Conservation (phyloP, 1,139 yeast species). For the Candida sanyaensis region DNA sequence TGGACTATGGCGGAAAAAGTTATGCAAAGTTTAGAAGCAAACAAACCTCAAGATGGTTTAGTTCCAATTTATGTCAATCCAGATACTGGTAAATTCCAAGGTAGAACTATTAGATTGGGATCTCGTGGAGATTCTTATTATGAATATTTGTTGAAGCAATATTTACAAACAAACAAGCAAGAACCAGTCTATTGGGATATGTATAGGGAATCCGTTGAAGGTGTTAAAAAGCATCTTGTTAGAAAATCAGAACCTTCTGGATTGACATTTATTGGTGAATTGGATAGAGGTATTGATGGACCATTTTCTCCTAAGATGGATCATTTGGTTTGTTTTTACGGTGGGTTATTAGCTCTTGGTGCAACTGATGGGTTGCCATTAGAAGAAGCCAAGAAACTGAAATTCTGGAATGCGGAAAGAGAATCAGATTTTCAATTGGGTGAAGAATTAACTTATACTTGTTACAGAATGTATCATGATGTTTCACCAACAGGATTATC, state of each 20-base stretch:
- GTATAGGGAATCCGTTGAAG: constrained; percentile 77
- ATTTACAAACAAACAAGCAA: constrained; percentile 68
- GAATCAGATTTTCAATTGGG: constrained; percentile 66
- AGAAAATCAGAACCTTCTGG: constrained; percentile 62
- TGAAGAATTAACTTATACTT: constrained; percentile 74
- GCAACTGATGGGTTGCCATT: constrained; percentile 72
- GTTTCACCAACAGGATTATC: constrained; percentile 71
- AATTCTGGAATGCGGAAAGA: constrained; percentile 37
- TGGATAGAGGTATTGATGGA: constrained; percentile 64
- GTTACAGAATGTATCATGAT: constrained; percentile 79
- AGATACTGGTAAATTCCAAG: constrained; percentile 69
- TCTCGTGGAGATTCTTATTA: constrained; percentile 94
- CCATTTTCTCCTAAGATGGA: constrained; percentile 81
- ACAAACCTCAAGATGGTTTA: constrained; percentile 67
- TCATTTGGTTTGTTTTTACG: constrained; percentile 90
- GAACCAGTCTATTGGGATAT: constrained; percentile 67
- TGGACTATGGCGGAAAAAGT: constrained; percentile 81
- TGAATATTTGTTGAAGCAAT: constrained; percentile 86
- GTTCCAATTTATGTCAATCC: constrained; percentile 83
- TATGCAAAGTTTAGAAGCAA: constrained; percentile 62
- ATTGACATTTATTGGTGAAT: constrained; percentile 76
- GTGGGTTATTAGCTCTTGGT: constrained; percentile 87
- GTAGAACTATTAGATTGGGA: constrained; percentile 71
- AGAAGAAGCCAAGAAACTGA: constrained; percentile 36
- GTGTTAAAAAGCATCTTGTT: constrained; percentile 64